Percentiles rank a stretch among this genome's conserved stretches.
Evolutionary conservation across 192 early-diverging fungal species (phyloP).

Genomic region (Radiomyces spectabilis): DNA sequence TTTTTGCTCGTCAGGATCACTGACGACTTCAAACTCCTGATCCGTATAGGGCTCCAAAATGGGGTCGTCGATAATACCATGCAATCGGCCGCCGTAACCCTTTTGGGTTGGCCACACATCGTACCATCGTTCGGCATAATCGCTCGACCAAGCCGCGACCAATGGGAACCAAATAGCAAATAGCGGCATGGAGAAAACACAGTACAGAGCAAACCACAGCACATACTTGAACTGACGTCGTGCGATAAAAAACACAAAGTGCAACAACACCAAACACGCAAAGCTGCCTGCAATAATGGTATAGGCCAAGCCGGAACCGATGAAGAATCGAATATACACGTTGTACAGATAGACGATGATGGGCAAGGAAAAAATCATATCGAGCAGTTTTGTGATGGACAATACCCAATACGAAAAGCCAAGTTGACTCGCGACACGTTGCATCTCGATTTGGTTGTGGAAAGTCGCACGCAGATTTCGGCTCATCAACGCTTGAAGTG

Average conservation of each 20-base stretch:
- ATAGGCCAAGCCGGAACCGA: constrained; percentile 12
- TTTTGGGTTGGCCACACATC: constrained; percentile 25
- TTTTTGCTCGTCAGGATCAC: background rate
- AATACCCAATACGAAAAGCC: constrained; percentile 24
- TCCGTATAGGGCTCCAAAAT: background rate
- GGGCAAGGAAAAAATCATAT: constrained; percentile 19
- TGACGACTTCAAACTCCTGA: background rate
- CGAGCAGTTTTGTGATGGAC: constrained; percentile 20
- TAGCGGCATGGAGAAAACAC: constrained; percentile 16
- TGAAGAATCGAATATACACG: constrained; percentile 20
- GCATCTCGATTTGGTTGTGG: constrained; percentile 29
- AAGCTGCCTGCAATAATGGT: constrained; percentile 15
- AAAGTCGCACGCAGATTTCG: constrained; percentile 18
- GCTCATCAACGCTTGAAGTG: constrained; percentile 24
- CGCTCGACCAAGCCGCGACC: constrained; percentile 14
- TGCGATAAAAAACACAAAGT: constrained; percentile 24
- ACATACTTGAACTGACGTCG: constrained; percentile 28
- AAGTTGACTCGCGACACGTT: constrained; percentile 8
- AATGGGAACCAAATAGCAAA: constrained; percentile 30
- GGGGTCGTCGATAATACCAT: constrained; percentile 20
- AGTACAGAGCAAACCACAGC: constrained; percentile 25
- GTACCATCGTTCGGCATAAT: constrained; percentile 25
- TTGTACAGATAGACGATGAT: constrained; percentile 26
- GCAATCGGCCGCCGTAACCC: constrained; percentile 12
- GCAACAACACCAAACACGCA: constrained; percentile 8